These are phyloP conservation scores for Gossypium herbaceum DNA, from an alignment of 345 rosid species.

Conservation along the genomic window DNA sequence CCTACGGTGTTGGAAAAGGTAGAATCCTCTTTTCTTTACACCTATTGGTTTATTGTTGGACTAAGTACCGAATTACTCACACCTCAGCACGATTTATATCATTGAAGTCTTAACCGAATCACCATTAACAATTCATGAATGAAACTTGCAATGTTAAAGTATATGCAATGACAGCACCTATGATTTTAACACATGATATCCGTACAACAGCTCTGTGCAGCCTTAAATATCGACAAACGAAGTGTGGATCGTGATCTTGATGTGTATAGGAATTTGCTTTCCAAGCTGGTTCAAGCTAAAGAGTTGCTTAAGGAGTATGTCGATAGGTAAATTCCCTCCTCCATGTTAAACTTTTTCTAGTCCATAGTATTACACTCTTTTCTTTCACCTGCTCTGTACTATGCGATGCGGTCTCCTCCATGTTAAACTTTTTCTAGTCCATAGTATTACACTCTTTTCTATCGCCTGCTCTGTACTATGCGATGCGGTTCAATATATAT, in stretches of 20 bases:
- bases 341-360: background rate
- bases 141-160: background rate
- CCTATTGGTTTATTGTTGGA: no score
- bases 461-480: background rate
- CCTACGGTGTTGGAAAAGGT: constrained; percentile 88
- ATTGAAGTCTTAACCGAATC: background rate
- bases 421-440: background rate
- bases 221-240: constrained; percentile 75
- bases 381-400: background rate
- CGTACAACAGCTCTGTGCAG: constrained; percentile 77
- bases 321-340: constrained; percentile 52
- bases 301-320: constrained; percentile 92
- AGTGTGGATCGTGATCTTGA: constrained; percentile 96
- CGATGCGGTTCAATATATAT: background rate
- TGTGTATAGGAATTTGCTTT: constrained; percentile 88
- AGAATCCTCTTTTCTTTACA: constrained; percentile 5
- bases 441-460: background rate
- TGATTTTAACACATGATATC: background rate
- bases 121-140: background rate
- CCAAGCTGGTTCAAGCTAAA: constrained; percentile 96
- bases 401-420: background rate
- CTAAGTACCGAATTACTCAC: no score
- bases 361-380: background rate
- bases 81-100: background rate
- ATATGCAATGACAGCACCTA: background rate